These are phyloP conservation scores for Aspergillus sp. DNA, from an alignment of 2,329 filamentous ascomycete species.

Conservation along the genomic window DNA sequence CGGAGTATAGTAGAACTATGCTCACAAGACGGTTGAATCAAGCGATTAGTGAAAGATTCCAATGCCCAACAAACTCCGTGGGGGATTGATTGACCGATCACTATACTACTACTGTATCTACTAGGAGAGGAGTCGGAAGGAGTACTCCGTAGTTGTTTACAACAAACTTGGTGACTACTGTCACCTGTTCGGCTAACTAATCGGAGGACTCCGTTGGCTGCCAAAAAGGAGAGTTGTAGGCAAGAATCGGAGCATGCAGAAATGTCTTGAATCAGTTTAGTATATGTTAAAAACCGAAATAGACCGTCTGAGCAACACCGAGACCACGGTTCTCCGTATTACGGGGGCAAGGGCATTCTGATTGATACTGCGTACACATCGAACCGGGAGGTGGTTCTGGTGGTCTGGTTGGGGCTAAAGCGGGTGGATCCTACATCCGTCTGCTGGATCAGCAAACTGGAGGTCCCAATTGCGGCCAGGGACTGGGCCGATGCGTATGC, in stretches of 20 bases:
- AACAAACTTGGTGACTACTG: neutral
- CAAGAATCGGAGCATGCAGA: neutral
- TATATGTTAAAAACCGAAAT: neutral
- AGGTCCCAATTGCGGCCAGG: conserved; percentile 5
- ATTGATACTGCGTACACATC: neutral
- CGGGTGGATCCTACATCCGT: conserved; percentile 6
- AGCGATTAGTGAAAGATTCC: neutral
- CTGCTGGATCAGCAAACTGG: conserved; percentile 1
- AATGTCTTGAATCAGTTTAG: neutral
- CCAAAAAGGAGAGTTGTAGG: neutral
- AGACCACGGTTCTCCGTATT: conserved; percentile 3
- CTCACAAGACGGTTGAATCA: neutral
- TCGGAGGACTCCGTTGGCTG: neutral
- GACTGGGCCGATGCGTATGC: conserved; percentile 7
- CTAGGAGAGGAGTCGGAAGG: too few relatives aligned
- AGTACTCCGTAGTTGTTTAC: too few relatives aligned
- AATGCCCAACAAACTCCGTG: conserved; percentile 1
- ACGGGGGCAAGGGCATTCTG: neutral
- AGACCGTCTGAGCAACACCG: neutral
- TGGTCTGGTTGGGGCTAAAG: conserved; percentile 4
- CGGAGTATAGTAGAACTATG: conserved; percentile 2
- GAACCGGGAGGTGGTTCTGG: conserved; percentile 3
- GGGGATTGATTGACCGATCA: neutral
- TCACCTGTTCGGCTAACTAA: neutral
- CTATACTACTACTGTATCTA: too few relatives aligned